These are phyloP conservation scores for Fusarium coicis DNA, from an alignment of 2,329 filamentous ascomycete genomes.

Conservation along the genomic window DNA sequence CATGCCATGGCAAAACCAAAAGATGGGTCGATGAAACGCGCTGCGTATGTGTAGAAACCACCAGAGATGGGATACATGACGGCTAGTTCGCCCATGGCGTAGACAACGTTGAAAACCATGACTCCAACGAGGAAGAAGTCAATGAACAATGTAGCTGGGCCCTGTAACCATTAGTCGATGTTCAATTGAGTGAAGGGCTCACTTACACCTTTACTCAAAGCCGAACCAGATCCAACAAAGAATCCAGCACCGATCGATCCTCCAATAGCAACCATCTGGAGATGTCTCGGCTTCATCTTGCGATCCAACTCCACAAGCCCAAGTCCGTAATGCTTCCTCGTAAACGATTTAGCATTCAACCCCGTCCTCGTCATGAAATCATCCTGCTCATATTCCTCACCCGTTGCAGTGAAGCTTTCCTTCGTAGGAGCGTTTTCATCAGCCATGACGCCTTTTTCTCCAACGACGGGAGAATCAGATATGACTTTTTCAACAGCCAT, in stretches of 20 bases:
- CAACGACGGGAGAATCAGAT: constrained; percentile 2
- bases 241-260: constrained; percentile 71
- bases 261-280: constrained; percentile 72
- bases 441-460: constrained; percentile 14
- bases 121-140: constrained; percentile 67
- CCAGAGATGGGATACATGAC: constrained; percentile 71
- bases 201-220: constrained; percentile 57
- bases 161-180: constrained; percentile 25
- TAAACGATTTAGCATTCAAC: constrained; percentile 38
- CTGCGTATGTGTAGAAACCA: constrained; percentile 60
- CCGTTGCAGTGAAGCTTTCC: constrained; percentile 13
- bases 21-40: constrained; percentile 62
- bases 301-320: constrained; percentile 52
- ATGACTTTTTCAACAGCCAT: constrained; percentile 28
- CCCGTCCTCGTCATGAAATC: constrained; percentile 45
- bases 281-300: constrained; percentile 65
- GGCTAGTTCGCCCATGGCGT: constrained; percentile 69
- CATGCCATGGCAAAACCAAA: constrained; percentile 65
- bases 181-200: rapidly evolving
- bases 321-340: constrained; percentile 37
- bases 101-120: constrained; percentile 70
- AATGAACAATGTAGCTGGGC: constrained; percentile 58
- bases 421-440: constrained; percentile 13
- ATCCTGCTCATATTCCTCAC: constrained; percentile 33
- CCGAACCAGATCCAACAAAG: constrained; percentile 68